phyloP scores from a whole-genome alignment of 2,329 filamentous ascomycete genomes.

The Leptodontidium sp. region DNA sequence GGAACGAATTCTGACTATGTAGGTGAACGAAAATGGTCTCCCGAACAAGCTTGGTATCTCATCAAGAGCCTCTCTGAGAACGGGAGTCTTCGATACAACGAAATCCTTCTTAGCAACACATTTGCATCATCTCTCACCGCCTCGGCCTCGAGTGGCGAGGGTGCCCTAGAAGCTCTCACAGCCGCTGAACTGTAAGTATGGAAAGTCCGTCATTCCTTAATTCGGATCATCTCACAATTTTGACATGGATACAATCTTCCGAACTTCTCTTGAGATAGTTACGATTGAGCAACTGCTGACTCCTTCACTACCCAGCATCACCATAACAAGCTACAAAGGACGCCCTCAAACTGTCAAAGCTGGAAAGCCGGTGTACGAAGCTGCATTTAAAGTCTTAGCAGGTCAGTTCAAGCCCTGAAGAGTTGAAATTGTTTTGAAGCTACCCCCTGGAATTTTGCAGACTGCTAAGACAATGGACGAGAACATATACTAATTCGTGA shows the following conservation, averaged over 20 bases:
- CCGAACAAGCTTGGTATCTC: conserved; percentile 89
- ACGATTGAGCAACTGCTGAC: background rate
- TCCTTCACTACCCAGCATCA: conserved; percentile 58
- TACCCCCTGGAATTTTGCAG: no score
- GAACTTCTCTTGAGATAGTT: background rate
- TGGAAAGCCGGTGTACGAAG: conserved; percentile 85
- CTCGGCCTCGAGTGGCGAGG: conserved; percentile 69
- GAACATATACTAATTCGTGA: background rate
- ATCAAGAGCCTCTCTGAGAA: conserved; percentile 79
- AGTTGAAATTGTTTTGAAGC: background rate
- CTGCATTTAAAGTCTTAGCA: conserved; percentile 77
- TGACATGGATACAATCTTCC: background rate
- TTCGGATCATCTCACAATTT: background rate
- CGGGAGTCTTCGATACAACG: conserved; percentile 81
- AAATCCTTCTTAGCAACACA: conserved; percentile 78
- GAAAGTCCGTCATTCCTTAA: background rate
- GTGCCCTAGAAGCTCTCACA: conserved; percentile 80
- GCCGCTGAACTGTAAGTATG: conserved; percentile 72
- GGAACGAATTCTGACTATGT: background rate
- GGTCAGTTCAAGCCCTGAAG: background rate
- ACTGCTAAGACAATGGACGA: background rate
- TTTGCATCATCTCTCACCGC: conserved; percentile 67
- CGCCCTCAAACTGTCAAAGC: conserved; percentile 80
- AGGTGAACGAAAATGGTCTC: conserved; percentile 71
- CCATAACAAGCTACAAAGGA: conserved; percentile 75